These are phyloP conservation scores for Barnettozyma pratensis DNA, from an alignment of 805 yeast species.

Conservation along the genomic window DNA sequence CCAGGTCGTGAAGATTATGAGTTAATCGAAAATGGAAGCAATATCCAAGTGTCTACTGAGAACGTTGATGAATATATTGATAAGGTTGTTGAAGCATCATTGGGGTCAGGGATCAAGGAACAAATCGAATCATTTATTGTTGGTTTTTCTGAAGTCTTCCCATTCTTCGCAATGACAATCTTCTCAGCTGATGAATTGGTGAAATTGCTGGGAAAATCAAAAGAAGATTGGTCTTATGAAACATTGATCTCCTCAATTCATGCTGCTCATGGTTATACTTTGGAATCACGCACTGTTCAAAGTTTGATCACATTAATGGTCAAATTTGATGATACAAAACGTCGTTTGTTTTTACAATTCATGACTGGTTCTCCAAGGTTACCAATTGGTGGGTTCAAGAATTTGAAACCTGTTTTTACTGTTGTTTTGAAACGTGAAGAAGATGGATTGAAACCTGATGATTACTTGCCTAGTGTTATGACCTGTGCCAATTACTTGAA, in stretches of 20 bases:
- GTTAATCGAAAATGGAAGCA: constrained; percentile 51
- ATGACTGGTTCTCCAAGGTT: constrained; percentile 89
- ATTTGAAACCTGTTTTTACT: constrained; percentile 75
- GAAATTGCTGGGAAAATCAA: constrained; percentile 65
- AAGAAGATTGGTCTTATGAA: constrained; percentile 80
- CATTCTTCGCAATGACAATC: constrained; percentile 63
- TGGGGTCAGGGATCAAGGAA: constrained; percentile 56
- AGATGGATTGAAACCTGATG: constrained; percentile 61
- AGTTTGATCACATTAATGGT: constrained; percentile 59
- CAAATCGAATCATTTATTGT: constrained; percentile 67
- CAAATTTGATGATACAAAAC: constrained; percentile 46
- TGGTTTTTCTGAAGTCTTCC: constrained; percentile 83
- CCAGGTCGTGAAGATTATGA: constrained; percentile 72
- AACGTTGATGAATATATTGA: constrained; percentile 58
- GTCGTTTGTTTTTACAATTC: constrained; percentile 76
- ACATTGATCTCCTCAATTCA: constrained; percentile 56
- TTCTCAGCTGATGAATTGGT: constrained; percentile 74
- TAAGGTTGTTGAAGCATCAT: constrained; percentile 49
- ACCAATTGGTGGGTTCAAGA: constrained; percentile 91
- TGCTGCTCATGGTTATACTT: constrained; percentile 88
- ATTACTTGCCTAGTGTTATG: constrained; percentile 93
- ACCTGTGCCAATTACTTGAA: constrained; percentile 95
- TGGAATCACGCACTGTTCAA: constrained; percentile 60
- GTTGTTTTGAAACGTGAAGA: constrained; percentile 85
- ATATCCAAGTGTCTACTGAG: constrained; percentile 39